phyloP scores from a whole-genome alignment of 495 filamentous ascomycete species.

The Podospora fimiseda region DNA sequence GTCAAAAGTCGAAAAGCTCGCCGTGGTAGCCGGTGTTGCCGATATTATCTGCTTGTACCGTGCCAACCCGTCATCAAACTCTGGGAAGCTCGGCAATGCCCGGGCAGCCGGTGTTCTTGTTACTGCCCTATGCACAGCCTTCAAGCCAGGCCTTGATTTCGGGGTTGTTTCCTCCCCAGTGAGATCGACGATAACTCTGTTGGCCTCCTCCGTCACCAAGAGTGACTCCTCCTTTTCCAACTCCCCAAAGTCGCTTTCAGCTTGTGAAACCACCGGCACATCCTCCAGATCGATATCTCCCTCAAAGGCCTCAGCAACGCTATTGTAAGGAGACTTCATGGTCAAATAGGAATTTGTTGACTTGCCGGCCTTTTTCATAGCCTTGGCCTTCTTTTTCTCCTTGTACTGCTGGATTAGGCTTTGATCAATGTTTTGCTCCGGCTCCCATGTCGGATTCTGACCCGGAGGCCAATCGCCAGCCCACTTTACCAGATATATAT shows the following conservation, averaged over 20 bases:
- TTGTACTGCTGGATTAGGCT: slow-evolving; percentile 27
- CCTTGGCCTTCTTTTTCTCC: slow-evolving; percentile 21
- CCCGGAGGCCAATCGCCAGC: slow-evolving; percentile 41
- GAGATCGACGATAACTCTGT: not conserved
- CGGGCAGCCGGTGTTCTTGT: too few species aligned
- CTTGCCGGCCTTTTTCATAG: slow-evolving; percentile 8
- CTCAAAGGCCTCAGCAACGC: slow-evolving; percentile 36
- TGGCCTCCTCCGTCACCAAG: not conserved
- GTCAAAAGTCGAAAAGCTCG: too few species aligned
- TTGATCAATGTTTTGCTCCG: slow-evolving; percentile 33
- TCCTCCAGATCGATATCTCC: slow-evolving; percentile 21
- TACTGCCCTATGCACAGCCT: not conserved
- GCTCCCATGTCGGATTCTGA: slow-evolving; percentile 45
- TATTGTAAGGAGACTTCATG: slow-evolving; percentile 28
- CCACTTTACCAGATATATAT: slow-evolving; percentile 41
- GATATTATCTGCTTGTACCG: too few species aligned
- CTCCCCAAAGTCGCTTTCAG: too few species aligned
- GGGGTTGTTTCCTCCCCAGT: not conserved
- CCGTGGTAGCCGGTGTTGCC: too few species aligned
- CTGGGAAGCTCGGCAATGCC: too few species aligned
- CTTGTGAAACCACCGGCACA: not conserved
- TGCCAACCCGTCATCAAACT: too few species aligned
- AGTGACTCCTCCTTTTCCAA: not conserved
- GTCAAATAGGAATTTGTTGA: slow-evolving; percentile 8
- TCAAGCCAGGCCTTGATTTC: too few species aligned